Base-by-base conservation (phyloP, 257 asterid genomes). In the Scutellaria galericulata region DNA sequence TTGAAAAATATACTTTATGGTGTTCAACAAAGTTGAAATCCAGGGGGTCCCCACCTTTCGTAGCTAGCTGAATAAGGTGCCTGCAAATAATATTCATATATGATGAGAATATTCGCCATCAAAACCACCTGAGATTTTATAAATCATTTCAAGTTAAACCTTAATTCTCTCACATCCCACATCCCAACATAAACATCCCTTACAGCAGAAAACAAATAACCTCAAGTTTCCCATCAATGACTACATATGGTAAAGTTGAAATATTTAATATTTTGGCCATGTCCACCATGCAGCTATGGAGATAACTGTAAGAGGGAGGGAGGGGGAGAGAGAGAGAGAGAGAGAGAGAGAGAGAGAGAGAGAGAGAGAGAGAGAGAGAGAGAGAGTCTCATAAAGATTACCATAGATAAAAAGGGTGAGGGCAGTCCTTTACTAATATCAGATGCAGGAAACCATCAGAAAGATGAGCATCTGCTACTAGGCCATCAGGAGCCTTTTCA, bases 391-490 rank as follows among this genome's bases (percentile, higher is more conserved):
- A 13, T 22, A 14, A 70, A 20, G 42, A 54, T 73, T 81, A 95
- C 99, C 95, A 83, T 56, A 95, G 78, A 80, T 91, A 91, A 52
- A 14, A 82, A 51, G 98, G 91, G 76, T 82, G 98, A 24, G 96
- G 98, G 73, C 99, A 95, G 66, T 90, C 96, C 80, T 83, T 95
- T 68, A 95, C 78, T 78, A 95, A 46, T 67, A 95, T 80, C 14
- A 95, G 88, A 85, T 95, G 98, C 72, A 95, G 73, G 78, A 88
- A 92, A 15, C 99, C 99, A 67, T 95, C 99, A 57, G 96, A 83
- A 79, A 95, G 99, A 82, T 95, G 98, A 59, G 99, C 99, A 76
- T 92, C 97, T 55, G 98, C 97, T 63, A 92, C 98, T 37, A 95
- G 86, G 68, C 99, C 99, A 75, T 92, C 96, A 0, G 98, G 99